These are phyloP conservation scores for Orbilia oligospora DNA, from an alignment of 2,329 filamentous ascomycete genomes.

Conservation along the genomic window DNA sequence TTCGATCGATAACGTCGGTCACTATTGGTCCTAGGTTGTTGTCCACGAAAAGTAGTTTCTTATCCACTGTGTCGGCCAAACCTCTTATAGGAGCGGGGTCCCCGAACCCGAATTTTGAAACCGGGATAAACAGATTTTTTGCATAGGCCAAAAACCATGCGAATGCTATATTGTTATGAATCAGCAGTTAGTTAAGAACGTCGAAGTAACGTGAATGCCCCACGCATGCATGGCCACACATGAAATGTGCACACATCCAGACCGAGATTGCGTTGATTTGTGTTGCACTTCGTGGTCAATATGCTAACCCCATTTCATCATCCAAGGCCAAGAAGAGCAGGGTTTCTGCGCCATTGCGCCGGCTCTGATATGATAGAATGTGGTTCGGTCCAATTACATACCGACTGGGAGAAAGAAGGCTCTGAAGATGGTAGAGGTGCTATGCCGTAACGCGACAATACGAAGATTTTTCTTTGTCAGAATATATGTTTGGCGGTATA, in stretches of 20 bases:
- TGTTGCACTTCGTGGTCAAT: constrained; percentile 30
- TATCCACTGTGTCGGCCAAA: constrained; percentile 74
- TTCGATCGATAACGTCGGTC: constrained; percentile 61
- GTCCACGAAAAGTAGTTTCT: constrained; percentile 80
- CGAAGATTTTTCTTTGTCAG: constrained; percentile 76
- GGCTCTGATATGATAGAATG: neutral
- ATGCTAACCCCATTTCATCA: neutral
- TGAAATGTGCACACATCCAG: too few species aligned
- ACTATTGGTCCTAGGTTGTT: constrained; percentile 71
- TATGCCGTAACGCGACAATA: constrained; percentile 73
- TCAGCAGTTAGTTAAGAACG: neutral
- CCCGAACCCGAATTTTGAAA: constrained; percentile 81
- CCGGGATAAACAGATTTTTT: constrained; percentile 85
- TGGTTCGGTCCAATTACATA: constrained; percentile 32
- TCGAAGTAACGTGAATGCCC: neutral
- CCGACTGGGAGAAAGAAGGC: constrained; percentile 74
- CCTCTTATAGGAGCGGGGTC: constrained; percentile 75
- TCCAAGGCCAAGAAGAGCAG: constrained; percentile 1
- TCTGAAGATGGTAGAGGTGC: constrained; percentile 71
- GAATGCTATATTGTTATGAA: constrained; percentile 26
- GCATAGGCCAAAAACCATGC: constrained; percentile 71
- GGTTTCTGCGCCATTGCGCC: neutral
- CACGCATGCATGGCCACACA: neutral
- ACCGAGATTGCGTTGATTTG: constrained; percentile 13
- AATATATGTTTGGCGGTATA: constrained; percentile 73